Conservation (phyloP, 78 protist species). For the Salpingoeca rosetta region DNA sequence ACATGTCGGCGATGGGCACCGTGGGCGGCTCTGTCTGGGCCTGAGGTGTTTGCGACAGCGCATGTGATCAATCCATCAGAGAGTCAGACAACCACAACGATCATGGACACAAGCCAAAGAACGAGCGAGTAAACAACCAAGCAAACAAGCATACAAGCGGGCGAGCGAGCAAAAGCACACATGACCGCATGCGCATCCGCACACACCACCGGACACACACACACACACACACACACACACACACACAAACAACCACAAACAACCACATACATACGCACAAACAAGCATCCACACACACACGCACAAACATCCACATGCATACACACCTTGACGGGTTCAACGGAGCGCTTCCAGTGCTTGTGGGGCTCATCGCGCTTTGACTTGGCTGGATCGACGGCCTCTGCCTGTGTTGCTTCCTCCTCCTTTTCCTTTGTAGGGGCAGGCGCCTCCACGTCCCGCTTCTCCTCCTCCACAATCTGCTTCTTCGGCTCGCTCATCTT, state of each 20-base stretch:
- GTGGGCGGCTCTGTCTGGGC: slow-evolving; percentile 42
- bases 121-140: background rate
- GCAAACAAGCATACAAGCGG: background rate
- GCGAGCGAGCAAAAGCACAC: background rate
- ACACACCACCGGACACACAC: background rate
- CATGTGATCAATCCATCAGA: background rate
- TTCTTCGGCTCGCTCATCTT: no score
- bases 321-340: background rate
- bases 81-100: background rate
- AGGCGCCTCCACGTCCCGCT: no score
- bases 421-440: no score
- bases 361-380: no score
- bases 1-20: slow-evolving; percentile 46
- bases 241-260: background rate
- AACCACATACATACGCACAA: background rate
- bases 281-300: background rate
- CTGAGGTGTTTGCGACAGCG: background rate
- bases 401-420: no score
- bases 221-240: background rate
- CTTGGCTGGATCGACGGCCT: no score
- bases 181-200: background rate
- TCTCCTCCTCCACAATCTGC: no score
- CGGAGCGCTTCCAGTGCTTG: no score
- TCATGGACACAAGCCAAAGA: background rate
- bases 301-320: background rate